Base-by-base conservation (phyloP, 2,329 filamentous ascomycete genomes). In the Venturia nashicola region DNA sequence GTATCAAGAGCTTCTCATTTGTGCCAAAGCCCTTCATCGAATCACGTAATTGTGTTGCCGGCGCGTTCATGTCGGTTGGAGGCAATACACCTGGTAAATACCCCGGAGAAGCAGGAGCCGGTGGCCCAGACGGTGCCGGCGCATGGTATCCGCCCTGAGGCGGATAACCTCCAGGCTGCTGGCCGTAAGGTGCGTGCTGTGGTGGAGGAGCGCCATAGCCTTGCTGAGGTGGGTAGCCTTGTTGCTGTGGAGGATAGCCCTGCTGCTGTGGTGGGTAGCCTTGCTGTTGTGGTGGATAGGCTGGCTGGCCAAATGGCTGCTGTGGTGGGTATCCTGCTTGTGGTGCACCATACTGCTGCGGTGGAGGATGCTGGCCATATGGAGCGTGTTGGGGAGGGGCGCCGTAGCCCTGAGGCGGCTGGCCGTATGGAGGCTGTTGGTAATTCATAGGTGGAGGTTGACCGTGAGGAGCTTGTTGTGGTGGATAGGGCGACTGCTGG, bases 11-110 rank as follows among this genome's bases (percentile, higher is more conserved):
- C 70, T 86, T 87, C 74, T 97, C 92, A 70, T 97, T 86, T 0
- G 92, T 97, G 42, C 92, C 93, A 67, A 96, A 90, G 0, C 91
- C 91, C 75, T 96, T 96, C 91, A 97, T 96, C 2, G 93, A 90
- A 68, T 83, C 83, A 62, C 90, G 85, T 27, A 96, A 78, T 4
- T 80, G 83, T 65, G 91, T 83, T 0, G 90, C 88, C 69, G 94
- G 86, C 14, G 79, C 77, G 3, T 78, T 80, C 59, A 85, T 87
- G 67, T 96, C 86, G 20, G 81, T 78, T 39, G 83, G 80, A 54
- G 90, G 88, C 57, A 83, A 78, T 70, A 89, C 88, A 14, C 85
- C 83, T 0, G 87, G 82, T 2, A 85, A 85, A 70, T 96, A 97
- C 43, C 92, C 92, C 0, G 82, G 76, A 0, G 89, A 89, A 0